Percentiles rank a stretch among this genome's conserved stretches.
phyloP scores from a whole-genome alignment of 1,139 yeast species.

The Yamadazyma buinensis region DNA sequence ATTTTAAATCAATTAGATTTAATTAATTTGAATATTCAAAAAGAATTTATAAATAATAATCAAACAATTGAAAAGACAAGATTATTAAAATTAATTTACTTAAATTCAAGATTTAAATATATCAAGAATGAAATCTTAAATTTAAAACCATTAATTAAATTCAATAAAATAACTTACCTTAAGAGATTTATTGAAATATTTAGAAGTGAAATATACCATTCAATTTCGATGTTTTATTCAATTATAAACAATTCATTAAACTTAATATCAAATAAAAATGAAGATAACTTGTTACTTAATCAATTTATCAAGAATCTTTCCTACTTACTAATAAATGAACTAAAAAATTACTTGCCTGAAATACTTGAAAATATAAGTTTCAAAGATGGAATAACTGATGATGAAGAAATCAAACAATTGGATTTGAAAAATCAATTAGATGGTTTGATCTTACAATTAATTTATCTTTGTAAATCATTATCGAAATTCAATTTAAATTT shows the following conservation, averaged over 20 bases:
- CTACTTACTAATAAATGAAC: slow-evolving; percentile 22
- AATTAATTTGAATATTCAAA: slow-evolving; percentile 7
- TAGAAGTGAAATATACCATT: slow-evolving; percentile 75
- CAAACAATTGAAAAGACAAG: slow-evolving; percentile 11
- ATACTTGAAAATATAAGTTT: slow-evolving; percentile 4
- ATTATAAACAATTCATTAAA: slow-evolving; percentile 42
- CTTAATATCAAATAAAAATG: slow-evolving; percentile 14
- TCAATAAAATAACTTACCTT: slow-evolving; percentile 59
- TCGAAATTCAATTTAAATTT: slow-evolving; percentile 70
- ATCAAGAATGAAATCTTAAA: slow-evolving; percentile 57
- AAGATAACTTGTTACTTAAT: slow-evolving; percentile 26
- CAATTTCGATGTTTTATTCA: slow-evolving; percentile 63
- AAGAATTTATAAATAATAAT: slow-evolving; percentile 12
- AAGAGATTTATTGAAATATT: slow-evolving; percentile 79
- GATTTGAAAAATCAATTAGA: slow-evolving; percentile 46
- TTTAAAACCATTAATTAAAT: slow-evolving; percentile 49
- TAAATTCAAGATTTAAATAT: slow-evolving; percentile 57
- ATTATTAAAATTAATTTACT: slow-evolving; percentile 44
- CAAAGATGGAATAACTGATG: slow-evolving; percentile 3
- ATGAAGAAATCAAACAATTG: slow-evolving; percentile 14
- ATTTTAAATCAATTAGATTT: slow-evolving; percentile 64
- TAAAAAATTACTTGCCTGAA: slow-evolving; percentile 27
- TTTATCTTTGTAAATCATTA: slow-evolving; percentile 73
- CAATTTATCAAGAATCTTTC: slow-evolving; percentile 35
- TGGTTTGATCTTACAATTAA: slow-evolving; percentile 65